Base-by-base conservation (phyloP, 75 land plant species). In the Ceratopteris richardii region DNA sequence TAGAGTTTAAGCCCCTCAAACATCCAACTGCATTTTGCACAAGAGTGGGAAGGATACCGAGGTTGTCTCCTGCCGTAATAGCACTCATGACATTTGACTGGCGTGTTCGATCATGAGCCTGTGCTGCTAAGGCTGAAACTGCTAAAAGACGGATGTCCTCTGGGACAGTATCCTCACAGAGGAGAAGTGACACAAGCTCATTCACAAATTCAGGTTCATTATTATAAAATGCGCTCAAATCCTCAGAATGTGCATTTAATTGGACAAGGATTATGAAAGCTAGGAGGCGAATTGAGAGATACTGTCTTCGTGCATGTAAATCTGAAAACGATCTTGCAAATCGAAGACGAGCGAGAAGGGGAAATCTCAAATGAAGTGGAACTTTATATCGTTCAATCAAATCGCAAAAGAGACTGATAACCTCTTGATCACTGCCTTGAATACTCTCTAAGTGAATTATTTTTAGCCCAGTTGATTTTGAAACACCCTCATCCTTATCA, bases 121-220 rank as follows among this genome's bases (percentile, higher is more conserved):
- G 66, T 18, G 67, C 77, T 12, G 77, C 74, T 47, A 75, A 58
- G 6, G 77, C 74, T 17, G 56, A 44, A 39, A 75, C 53, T 42
- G 77, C 67, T 18, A 75, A 46, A 21, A 69, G 53, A 14, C 73
- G 72, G 51, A 75, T 69, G 41, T 75, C 77, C 41, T 75, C 77
- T 53, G 74, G 77, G n/a, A 75, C 77, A 12, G 66, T 57, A 56
- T 75, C 77, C 42, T 75, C 77, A 57, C 52, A 68, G 24, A 47
- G 66, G 46, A 69, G 51, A 4, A 75, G 41, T 44, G 74, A 44
- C 56, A 75, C 77, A 16, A 75, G 65, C 37, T 75, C 77, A 64
- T 57, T 72, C 16, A 70, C 56, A 64, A 75, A 75, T 46, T 75
- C 77, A 27, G 77, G 77, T 62, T 75, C 77, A 58, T 75, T 75